These are phyloP conservation scores for Xylariaceae sp. DNA, from an alignment of 2,329 filamentous ascomycete species.

Conservation along the genomic window DNA sequence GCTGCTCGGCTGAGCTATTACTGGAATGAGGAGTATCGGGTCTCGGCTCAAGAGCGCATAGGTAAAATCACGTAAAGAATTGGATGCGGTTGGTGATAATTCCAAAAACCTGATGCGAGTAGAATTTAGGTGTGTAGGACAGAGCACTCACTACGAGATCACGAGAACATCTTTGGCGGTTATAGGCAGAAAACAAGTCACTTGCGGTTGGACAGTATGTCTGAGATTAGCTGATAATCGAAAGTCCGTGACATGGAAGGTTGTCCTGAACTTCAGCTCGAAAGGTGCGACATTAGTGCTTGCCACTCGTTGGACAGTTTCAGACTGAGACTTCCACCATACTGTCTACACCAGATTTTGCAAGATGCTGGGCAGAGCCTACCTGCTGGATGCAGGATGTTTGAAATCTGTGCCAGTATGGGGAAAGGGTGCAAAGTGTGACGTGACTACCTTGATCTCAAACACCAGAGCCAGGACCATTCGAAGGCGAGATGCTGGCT, in stretches of 20 bases:
- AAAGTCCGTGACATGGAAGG: background rate
- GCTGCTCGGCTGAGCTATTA: conserved; percentile 7
- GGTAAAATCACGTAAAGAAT: background rate
- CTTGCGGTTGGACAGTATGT: background rate
- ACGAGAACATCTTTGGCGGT: background rate
- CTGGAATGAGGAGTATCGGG: conserved; percentile 19
- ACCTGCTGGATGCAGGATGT: too few relatives aligned
- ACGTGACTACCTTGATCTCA: too few relatives aligned
- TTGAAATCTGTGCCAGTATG: too few relatives aligned
- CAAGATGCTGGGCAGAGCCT: too few relatives aligned
- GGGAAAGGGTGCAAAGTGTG: too few relatives aligned
- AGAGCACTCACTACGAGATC: background rate
- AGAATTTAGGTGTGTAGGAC: conserved; percentile 8
- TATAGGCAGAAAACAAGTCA: background rate
- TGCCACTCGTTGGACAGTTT: conserved; percentile 6
- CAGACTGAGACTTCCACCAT: conserved; percentile 11
- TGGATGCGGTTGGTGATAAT: background rate
- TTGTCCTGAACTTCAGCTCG: background rate
- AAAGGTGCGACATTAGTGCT: conserved; percentile 1
- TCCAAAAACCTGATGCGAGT: background rate
- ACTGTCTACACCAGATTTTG: background rate
- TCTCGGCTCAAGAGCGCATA: background rate
- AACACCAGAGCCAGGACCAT: too few relatives aligned
- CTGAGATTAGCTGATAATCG: background rate
- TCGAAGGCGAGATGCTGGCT: too few relatives aligned